A percentile compares a stretch with the other conserved stretches of the same genome.
These are phyloP conservation scores for Hypoxylon sp. DNA, from an alignment of 2,329 filamentous ascomycete species.

Conservation along the genomic window DNA sequence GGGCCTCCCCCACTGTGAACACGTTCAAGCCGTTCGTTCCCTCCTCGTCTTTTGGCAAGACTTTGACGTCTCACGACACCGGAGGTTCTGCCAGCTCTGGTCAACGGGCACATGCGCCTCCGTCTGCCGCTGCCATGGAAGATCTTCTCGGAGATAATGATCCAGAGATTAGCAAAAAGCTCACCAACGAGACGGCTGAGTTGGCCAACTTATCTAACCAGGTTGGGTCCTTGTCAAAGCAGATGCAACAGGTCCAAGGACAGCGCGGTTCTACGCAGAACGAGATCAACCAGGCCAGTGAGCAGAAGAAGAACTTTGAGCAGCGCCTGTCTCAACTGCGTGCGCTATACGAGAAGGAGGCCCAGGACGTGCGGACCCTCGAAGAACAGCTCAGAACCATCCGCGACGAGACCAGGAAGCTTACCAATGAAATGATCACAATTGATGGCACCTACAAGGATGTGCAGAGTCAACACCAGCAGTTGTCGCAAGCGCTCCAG, in stretches of 20 bases:
- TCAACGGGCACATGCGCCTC: constrained; percentile 52
- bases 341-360: constrained; percentile 90
- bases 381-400: constrained; percentile 83
- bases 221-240: constrained; percentile 86
- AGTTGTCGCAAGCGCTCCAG: constrained; percentile 76
- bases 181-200: constrained; percentile 89
- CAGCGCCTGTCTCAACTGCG: constrained; percentile 85
- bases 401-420: constrained; percentile 80
- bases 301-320: constrained; percentile 94
- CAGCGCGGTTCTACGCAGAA: constrained; percentile 82
- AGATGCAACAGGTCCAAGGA: constrained; percentile 91
- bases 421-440: constrained; percentile 83
- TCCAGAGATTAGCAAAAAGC: constrained; percentile 84
- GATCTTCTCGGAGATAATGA: constrained; percentile 93
- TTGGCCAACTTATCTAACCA: constrained; percentile 96
- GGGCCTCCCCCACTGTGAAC: constrained; percentile 55
- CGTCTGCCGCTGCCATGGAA: constrained; percentile 62
- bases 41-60: constrained; percentile 89
- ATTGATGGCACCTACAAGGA: constrained; percentile 84
- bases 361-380: constrained; percentile 81
- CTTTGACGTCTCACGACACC: constrained; percentile 77
- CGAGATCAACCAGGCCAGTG: constrained; percentile 79
- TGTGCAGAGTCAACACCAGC: constrained; percentile 81
- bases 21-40: constrained; percentile 92
- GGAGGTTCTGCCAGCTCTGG: constrained; percentile 64